Percentiles rank a stretch among this genome's conserved stretches.
These are phyloP conservation scores for Pythium sp. DNA, from an alignment of 352 stramenopile genomes.

Conservation along the genomic window DNA sequence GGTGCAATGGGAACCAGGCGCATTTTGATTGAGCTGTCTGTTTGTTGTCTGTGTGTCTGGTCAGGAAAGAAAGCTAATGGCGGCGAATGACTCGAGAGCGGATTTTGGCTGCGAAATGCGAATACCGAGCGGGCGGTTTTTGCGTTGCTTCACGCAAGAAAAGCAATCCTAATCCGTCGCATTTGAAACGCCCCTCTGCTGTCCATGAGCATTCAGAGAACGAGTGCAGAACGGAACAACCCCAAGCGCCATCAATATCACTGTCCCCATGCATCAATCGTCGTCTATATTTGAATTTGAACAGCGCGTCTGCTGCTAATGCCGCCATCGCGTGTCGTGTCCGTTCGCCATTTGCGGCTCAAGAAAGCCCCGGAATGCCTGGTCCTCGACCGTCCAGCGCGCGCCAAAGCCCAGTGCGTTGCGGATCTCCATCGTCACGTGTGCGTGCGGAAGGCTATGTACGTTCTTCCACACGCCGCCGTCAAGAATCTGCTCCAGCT, in stretches of 20 bases:
- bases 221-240: neutral
- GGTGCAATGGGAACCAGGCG: neutral
- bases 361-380: slow-evolving; percentile 76
- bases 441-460: slow-evolving; percentile 65
- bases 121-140: slow-evolving; percentile 1
- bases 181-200: neutral
- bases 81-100: neutral
- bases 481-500: slow-evolving; percentile 54
- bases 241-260: neutral
- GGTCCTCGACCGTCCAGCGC: slow-evolving; percentile 63
- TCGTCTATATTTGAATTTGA: neutral
- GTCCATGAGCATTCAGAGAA: slow-evolving; percentile 1
- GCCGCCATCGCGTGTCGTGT: slow-evolving; percentile 68
- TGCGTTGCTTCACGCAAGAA: slow-evolving; percentile 1
- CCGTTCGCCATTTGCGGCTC: slow-evolving; percentile 80
- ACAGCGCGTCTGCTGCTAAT: slow-evolving; percentile 24
- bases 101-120: neutral
- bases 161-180: slow-evolving; percentile 1
- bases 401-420: slow-evolving; percentile 67
- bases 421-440: slow-evolving; percentile 73
- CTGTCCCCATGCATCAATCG: neutral
- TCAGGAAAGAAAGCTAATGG: neutral
- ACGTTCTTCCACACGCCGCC: slow-evolving; percentile 76
- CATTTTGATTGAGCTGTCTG: slow-evolving; percentile 4
- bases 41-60: neutral